Percentiles rank a stretch among this genome's conserved stretches.
Evolutionary conservation across 2,329 filamentous ascomycete genomes (phyloP).

Genomic region (Clonostachys rosea): DNA sequence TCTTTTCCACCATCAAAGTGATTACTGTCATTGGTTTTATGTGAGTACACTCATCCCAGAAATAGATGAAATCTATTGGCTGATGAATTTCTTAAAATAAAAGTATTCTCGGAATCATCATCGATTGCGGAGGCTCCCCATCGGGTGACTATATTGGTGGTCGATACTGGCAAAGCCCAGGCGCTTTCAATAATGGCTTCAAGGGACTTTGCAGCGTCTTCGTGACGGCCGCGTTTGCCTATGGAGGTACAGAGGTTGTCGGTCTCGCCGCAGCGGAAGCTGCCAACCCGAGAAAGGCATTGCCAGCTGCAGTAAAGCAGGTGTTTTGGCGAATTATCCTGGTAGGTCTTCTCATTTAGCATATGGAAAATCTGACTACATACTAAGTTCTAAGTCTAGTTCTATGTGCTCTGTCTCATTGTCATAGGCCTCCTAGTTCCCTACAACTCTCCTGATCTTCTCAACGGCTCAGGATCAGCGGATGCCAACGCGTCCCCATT

Average conservation of each 20-base stretch:
- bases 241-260: constrained; percentile 70
- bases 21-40: constrained; percentile 85
- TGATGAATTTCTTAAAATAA: constrained; percentile 6
- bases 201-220: constrained; percentile 70
- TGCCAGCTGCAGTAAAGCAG: constrained; percentile 82
- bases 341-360: constrained; percentile 29
- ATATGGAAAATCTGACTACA: too few species aligned
- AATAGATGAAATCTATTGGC: constrained; percentile 16
- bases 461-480: constrained; percentile 35
- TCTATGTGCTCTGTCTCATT: constrained; percentile 78
- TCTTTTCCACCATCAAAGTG: constrained; percentile 84
- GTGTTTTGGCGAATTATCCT: constrained; percentile 56
- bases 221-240: constrained; percentile 70
- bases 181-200: constrained; percentile 67
- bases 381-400: constrained; percentile 24
- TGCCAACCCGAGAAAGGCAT: constrained; percentile 62
- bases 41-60: constrained; percentile 36
- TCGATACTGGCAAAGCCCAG: constrained; percentile 42
- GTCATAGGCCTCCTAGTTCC: constrained; percentile 45
- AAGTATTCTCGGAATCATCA: constrained; percentile 57
- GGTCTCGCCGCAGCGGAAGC: constrained; percentile 71
- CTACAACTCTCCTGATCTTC: constrained; percentile 38
- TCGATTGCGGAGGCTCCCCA: constrained; percentile 57
- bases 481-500: constrained; percentile 40
- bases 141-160: constrained; percentile 48